Percentiles rank a stretch among this genome's conserved stretches.
Evolutionary conservation across 805 yeast genomes (phyloP).

Genomic region (Nakazawaea populi): DNA sequence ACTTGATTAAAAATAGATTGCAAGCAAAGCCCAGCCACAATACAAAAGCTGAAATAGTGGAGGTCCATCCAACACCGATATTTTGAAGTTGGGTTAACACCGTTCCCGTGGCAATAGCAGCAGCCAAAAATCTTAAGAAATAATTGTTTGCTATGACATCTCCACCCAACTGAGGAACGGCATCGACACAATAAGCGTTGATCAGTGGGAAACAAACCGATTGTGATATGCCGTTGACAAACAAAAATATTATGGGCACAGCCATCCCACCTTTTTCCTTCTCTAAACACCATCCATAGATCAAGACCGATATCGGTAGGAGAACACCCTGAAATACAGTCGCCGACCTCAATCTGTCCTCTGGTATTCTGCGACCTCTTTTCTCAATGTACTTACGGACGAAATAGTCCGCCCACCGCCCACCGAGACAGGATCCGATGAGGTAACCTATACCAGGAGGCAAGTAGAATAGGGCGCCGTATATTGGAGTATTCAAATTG

Average conservation of each 20-base stretch:
- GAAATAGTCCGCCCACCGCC: slow-evolving; percentile 42
- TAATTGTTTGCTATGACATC: slow-evolving; percentile 54
- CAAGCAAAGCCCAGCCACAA: slow-evolving; percentile 32
- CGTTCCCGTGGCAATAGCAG: slow-evolving; percentile 46
- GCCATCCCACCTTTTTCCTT: slow-evolving; percentile 49
- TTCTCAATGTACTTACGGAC: slow-evolving; percentile 31
- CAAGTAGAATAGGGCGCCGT: slow-evolving; percentile 46
- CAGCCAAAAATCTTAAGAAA: slow-evolving; percentile 41
- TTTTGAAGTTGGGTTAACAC: slow-evolving; percentile 37
- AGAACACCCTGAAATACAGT: slow-evolving; percentile 34
- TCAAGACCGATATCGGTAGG: slow-evolving; percentile 37
- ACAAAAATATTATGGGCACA: slow-evolving; percentile 44
- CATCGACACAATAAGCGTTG: slow-evolving; percentile 55
- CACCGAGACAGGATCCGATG: slow-evolving; percentile 45
- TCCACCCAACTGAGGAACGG: slow-evolving; percentile 47
- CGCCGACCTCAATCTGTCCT: slow-evolving; percentile 42
- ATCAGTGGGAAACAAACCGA: slow-evolving; percentile 45
- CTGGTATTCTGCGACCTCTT: slow-evolving; percentile 43
- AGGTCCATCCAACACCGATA: slow-evolving; percentile 55
- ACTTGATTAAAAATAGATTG: slow-evolving; percentile 27
- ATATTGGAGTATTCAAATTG: slow-evolving; percentile 38
- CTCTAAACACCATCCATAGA: slow-evolving; percentile 51
- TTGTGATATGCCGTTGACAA: slow-evolving; percentile 43
- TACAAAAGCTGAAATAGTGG: slow-evolving; percentile 41
- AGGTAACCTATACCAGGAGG: slow-evolving; percentile 55